Percentiles rank a stretch among this genome's conserved stretches.
phyloP scores from a whole-genome alignment of 1,284 basidiomycete species.

The Leccinum subfulvum region DNA sequence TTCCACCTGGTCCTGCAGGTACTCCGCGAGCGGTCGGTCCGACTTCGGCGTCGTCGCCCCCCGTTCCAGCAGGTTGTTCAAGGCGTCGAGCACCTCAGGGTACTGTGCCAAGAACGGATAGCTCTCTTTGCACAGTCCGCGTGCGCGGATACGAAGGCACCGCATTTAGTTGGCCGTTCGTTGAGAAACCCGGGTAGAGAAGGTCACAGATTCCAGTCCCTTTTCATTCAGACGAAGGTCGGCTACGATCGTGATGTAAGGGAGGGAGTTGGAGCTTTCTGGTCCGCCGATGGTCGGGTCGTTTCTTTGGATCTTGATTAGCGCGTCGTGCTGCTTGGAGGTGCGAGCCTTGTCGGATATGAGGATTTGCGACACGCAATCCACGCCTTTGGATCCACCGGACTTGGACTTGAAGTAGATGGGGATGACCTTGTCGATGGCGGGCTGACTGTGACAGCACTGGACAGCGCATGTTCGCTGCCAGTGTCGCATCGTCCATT shows the following conservation, averaged over 20 bases:
- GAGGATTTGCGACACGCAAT: background rate
- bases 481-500: background rate
- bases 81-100: background rate
- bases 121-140: background rate
- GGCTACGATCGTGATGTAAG: background rate
- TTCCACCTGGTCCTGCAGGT: background rate
- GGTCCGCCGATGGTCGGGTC: background rate
- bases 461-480: background rate
- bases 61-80: background rate
- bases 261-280: background rate
- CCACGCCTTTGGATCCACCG: background rate
- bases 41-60: background rate
- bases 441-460: background rate
- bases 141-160: background rate
- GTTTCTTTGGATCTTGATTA: background rate
- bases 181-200: background rate
- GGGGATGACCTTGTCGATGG: background rate
- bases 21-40: background rate
- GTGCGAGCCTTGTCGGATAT: too few relatives aligned
- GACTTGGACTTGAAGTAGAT: background rate
- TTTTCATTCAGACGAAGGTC: background rate
- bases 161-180: background rate
- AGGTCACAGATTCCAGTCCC: fast-evolving
- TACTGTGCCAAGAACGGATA: background rate
- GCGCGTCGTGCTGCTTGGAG: background rate